These are phyloP conservation scores for Penicillium diatomitis DNA, from an alignment of 495 filamentous ascomycete genomes.

Conservation along the genomic window DNA sequence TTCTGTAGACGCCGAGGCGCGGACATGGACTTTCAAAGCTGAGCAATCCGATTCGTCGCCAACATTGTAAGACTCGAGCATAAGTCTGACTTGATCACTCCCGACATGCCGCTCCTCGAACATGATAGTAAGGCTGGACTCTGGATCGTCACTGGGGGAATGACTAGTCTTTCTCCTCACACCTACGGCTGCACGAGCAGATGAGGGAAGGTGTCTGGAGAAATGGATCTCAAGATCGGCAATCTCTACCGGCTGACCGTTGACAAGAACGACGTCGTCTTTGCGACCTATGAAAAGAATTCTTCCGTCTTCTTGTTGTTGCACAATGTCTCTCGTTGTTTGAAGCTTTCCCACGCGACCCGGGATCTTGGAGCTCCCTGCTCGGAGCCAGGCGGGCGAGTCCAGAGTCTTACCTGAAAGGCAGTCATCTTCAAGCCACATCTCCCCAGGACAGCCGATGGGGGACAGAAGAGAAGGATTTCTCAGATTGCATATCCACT, in stretches of 20 bases:
- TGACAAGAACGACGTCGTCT: conserved; percentile 18
- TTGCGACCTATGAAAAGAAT: conserved; percentile 24
- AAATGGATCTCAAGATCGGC: conserved; percentile 24
- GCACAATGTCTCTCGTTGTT: conserved; percentile 27
- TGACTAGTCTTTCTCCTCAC: conserved; percentile 1
- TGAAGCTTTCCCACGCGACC: conserved; percentile 22
- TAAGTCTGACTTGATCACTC: conserved; percentile 16
- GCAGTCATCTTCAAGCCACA: conserved; percentile 22
- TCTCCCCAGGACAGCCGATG: conserved; percentile 25
- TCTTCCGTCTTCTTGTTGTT: conserved; percentile 19
- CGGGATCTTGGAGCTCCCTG: conserved; percentile 17
- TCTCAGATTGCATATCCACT: conserved; percentile 27
- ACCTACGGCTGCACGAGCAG: conserved; percentile 16
- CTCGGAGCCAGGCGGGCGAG: conserved; percentile 26
- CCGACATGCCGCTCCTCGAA: conserved; percentile 16
- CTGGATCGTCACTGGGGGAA: not conserved
- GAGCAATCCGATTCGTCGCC: not conserved
- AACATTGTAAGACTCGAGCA: conserved; percentile 13
- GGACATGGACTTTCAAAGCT: conserved; percentile 5
- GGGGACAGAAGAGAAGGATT: conserved; percentile 23
- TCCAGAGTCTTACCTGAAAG: conserved; percentile 17
- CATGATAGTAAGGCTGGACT: conserved; percentile 20
- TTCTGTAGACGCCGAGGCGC: conserved; percentile 10
- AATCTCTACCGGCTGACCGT: conserved; percentile 30
- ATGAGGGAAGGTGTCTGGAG: conserved; percentile 16